phyloP scores from a whole-genome alignment of 2,329 filamentous ascomycete species.

The Chrysoporthe austroafricana region DNA sequence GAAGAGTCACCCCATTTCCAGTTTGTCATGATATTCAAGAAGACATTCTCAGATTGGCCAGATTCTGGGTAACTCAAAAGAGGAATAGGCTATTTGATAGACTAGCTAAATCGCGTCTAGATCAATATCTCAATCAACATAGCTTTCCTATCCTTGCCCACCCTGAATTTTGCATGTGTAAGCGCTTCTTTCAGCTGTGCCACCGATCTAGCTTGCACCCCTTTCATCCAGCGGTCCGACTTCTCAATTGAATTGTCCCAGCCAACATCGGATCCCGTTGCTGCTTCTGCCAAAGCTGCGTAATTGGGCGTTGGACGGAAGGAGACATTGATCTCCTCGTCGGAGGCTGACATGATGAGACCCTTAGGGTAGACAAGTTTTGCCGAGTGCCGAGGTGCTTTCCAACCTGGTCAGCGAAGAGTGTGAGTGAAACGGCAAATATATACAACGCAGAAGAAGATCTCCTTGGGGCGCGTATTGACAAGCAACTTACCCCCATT shows the following conservation, averaged over 20 bases:
- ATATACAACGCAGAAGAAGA: background rate
- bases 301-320: constrained; percentile 2
- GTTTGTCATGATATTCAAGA: no score
- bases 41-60: no score
- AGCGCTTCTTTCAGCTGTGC: constrained; percentile 9
- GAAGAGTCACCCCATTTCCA: no score
- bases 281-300: constrained; percentile 13
- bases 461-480: background rate
- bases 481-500: constrained; percentile 51
- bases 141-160: background rate
- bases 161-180: constrained; percentile 1
- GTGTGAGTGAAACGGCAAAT: background rate
- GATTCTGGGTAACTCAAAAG: no score
- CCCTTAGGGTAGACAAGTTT: background rate
- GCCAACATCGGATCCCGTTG: background rate
- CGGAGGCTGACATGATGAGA: background rate
- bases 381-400: background rate
- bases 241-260: constrained; percentile 39
- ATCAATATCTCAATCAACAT: constrained; percentile 2
- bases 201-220: constrained; percentile 6
- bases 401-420: constrained; percentile 11
- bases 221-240: constrained; percentile 4
- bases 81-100: no score
- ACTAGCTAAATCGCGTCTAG: background rate
- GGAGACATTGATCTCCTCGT: constrained; percentile 1